Evolutionary conservation across 768 basidiomycete genomes (phyloP).

Genomic region (Tephrocybe sp.): DNA sequence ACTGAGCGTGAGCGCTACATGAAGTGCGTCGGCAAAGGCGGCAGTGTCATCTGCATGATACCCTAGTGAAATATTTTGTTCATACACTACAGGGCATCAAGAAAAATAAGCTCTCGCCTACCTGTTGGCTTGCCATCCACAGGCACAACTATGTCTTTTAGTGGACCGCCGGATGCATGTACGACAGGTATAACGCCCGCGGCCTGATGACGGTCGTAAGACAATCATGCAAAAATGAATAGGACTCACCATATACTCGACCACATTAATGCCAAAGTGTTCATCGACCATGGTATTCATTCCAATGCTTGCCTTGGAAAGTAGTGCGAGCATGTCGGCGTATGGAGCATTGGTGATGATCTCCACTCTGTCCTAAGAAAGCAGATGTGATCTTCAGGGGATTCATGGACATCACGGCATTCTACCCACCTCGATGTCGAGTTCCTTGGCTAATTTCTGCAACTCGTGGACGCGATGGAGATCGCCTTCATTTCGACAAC

Average conservation of each 20-base stretch:
- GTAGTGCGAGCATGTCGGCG: constrained; percentile 61
- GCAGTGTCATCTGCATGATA: constrained; percentile 72
- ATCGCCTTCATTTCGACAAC: constrained; percentile 79
- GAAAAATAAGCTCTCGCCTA: constrained; percentile 19
- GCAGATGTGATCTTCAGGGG: too few relatives aligned
- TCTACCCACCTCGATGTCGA: constrained; percentile 59
- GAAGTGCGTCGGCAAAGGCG: constrained; percentile 66
- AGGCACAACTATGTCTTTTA: constrained; percentile 88
- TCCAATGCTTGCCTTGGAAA: constrained; percentile 78
- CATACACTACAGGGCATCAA: too few relatives aligned
- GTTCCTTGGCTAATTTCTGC: constrained; percentile 51
- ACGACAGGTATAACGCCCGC: constrained; percentile 91
- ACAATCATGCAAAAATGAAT: background rate
- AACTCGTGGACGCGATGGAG: constrained; percentile 63
- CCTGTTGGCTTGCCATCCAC: constrained; percentile 69
- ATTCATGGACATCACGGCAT: background rate
- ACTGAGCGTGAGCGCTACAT: constrained; percentile 58
- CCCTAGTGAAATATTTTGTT: too few relatives aligned
- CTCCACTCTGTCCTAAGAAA: constrained; percentile 57
- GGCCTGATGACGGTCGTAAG: constrained; percentile 49
- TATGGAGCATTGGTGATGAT: constrained; percentile 87
- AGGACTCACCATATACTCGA: constrained; percentile 87
- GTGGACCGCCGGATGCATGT: constrained; percentile 90
- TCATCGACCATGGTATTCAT: constrained; percentile 97
- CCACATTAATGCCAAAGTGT: constrained; percentile 97